phyloP scores from a whole-genome alignment of 176 grass and related monocot genomes.

The Alloteropsis semialata region DNA sequence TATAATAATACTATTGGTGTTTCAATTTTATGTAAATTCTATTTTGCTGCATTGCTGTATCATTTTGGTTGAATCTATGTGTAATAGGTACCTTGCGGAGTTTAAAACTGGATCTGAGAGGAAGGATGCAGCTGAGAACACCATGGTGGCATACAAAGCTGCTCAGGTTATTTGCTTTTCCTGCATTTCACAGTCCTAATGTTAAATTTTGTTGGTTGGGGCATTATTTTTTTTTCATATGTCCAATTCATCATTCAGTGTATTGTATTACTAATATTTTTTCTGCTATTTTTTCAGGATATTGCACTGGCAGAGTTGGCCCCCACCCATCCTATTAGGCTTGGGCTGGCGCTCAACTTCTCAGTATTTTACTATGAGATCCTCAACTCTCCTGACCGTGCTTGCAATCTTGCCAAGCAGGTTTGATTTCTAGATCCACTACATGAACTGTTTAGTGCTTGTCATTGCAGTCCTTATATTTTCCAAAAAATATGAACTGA shows the following conservation, averaged over 20 bases:
- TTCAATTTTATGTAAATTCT: background rate
- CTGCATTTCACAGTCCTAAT: background rate
- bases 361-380: constrained; percentile 57
- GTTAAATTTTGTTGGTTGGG: background rate
- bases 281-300: constrained; percentile 35
- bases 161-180: constrained; percentile 33
- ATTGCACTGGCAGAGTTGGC: constrained; percentile 36
- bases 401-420: constrained; percentile 43
- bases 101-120: constrained; percentile 46
- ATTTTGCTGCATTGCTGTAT: background rate
- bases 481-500: background rate
- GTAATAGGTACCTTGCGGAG: constrained; percentile 43
- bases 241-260: too few relatives aligned
- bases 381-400: constrained; percentile 48
- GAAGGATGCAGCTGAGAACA: constrained; percentile 54
- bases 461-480: background rate
- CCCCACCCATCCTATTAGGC: constrained; percentile 49
- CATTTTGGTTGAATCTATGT: constrained; percentile 3
- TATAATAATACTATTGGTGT: background rate
- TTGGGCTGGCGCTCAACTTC: constrained; percentile 51
- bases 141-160: constrained; percentile 54
- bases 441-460: background rate
- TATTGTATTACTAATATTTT: background rate
- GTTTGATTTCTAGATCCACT: constrained; percentile 24
- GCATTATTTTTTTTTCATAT: background rate